Conservation (phyloP, 768 basidiomycete genomes). For the Floccularia luteovirens region DNA sequence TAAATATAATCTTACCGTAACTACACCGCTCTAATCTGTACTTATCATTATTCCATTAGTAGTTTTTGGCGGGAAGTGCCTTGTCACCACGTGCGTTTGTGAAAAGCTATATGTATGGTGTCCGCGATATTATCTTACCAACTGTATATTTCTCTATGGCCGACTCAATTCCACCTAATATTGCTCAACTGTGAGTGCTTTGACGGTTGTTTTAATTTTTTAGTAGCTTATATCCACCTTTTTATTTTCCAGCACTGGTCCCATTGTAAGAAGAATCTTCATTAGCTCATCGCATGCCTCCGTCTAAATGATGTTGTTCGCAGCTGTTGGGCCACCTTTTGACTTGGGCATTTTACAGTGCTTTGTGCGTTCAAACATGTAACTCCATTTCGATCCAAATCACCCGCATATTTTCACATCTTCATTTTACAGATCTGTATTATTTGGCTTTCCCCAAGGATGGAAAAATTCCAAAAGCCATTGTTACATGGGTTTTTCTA, state of each 20-base stretch:
- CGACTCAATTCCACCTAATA: background rate
- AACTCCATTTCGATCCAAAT: conserved; percentile 1
- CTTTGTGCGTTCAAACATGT: conserved; percentile 16
- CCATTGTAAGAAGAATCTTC: background rate
- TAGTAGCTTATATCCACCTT: background rate
- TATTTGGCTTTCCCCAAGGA: conserved; percentile 19
- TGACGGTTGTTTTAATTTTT: background rate
- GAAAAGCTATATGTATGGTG: too few species aligned
- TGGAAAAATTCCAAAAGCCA: conserved; percentile 10
- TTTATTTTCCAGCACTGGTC: conserved; percentile 1
- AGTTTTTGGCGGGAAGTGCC: too few species aligned
- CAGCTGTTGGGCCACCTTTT: conserved; percentile 12
- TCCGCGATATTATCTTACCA: too few species aligned
- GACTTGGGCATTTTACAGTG: conserved; percentile 12
- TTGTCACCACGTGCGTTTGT: too few species aligned
- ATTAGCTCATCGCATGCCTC: background rate
- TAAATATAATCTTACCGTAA: too few species aligned
- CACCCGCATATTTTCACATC: background rate
- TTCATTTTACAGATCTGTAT: conserved; percentile 14
- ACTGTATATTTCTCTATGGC: background rate
- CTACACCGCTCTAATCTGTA: too few species aligned
- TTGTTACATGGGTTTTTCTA: conserved; percentile 11
- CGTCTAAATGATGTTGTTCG: background rate
- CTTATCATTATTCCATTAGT: too few species aligned
- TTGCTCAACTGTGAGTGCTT: background rate